Base-by-base conservation (phyloP, 768 basidiomycete species). In the Pulveroboletus sp. region DNA sequence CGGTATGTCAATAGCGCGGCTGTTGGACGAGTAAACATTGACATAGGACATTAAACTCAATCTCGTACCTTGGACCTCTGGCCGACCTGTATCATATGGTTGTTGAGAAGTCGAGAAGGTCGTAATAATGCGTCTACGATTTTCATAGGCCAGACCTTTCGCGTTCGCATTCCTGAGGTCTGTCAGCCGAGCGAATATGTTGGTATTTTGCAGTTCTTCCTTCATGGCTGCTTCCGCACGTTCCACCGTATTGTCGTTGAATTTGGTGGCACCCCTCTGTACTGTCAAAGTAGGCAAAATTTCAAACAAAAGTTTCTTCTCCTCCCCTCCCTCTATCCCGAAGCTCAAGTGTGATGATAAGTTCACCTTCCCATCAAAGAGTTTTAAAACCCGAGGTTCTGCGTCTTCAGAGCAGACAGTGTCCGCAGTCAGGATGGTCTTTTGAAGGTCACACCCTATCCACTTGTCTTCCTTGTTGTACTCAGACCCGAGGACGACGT, bases 81-180 rank as follows among this genome's bases (percentile, higher is more conserved):
- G 77, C 37, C 87, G 75, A 37, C 93, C 94, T 0, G 93, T 75
- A 66, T 94, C 89, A 51, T 77, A 81, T 21, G 77, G 77, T 55
- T 80, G 85, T 44, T 75, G 75, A 0, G 78, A 75, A 7, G 76
- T 73, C 1, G 93, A 95, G 70, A 98, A 97, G 27, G 79, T 82
- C 12, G 71, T 70, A 27, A 96, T 75, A 53, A 93, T 86, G 54
- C 92, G 76, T 62, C 81, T 74, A 51, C 88, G 76, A 66, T 96
- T 97, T 70, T 93, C 90, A 60, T 78, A 89, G 44, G 89, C 81
- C 54, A 97, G 83, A n/a, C 91, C 92, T 28, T 70, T 74, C 27
- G 91, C 88, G 57, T 87, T 89, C 15, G 95, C 87, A 62, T 98
- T 97, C 55, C 85, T 74, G 59, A 98, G 69, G 70, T 96, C 93